Evolutionary conservation across 495 filamentous ascomycete genomes (phyloP).

Genomic region (Xylaria bambusicola): DNA sequence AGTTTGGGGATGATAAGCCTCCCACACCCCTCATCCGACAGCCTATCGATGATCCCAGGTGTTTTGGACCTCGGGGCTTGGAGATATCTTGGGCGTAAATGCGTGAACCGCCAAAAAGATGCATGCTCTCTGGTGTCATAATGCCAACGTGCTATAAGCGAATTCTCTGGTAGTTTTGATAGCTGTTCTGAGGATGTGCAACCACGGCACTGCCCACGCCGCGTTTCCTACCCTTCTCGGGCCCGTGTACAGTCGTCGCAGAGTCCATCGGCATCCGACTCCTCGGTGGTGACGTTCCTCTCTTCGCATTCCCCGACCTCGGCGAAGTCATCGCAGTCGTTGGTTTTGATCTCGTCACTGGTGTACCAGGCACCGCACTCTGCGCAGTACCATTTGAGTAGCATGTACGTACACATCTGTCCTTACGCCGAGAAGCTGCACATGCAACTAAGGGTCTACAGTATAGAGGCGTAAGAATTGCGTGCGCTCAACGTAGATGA

Average conservation of each 20-base stretch:
- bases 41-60: background rate
- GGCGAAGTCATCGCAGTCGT: slow-evolving; percentile 29
- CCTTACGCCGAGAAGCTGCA: background rate
- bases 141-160: background rate
- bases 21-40: background rate
- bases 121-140: background rate
- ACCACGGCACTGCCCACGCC: background rate
- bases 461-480: slow-evolving; percentile 13
- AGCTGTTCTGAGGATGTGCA: background rate
- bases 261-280: slow-evolving; percentile 33
- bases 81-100: background rate
- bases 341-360: slow-evolving; percentile 34
- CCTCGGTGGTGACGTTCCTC: slow-evolving; percentile 25
- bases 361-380: slow-evolving; percentile 40
- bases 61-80: background rate
- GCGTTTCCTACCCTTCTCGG: slow-evolving; percentile 2
- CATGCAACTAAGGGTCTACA: slow-evolving; percentile 3
- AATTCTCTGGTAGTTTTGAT: background rate
- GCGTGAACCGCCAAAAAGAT: too few relatives aligned
- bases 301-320: slow-evolving; percentile 28
- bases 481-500: background rate
- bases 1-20: background rate
- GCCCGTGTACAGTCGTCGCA: slow-evolving; percentile 31
- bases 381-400: slow-evolving; percentile 37
- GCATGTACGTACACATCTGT: slow-evolving; percentile 33